A percentile compares a stretch with the other conserved stretches of the same genome.
These are phyloP conservation scores for Trichopus zeylanicus DNA, from an alignment of 116 monocot genomes.

Conservation along the genomic window DNA sequence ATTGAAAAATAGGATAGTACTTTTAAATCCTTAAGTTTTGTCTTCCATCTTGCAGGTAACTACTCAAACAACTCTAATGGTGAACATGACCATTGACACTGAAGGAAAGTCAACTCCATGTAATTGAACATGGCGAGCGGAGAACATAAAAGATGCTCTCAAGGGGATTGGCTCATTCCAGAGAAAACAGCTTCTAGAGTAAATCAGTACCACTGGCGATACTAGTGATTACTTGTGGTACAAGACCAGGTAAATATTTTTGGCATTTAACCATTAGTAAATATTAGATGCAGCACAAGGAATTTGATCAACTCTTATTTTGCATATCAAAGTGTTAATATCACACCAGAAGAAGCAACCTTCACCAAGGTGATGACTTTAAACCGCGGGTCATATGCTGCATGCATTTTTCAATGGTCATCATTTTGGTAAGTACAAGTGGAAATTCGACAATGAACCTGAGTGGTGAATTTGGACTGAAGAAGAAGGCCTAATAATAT, in stretches of 20 bases:
- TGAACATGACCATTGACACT: neutral
- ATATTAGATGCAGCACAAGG: neutral
- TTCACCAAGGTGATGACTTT: neutral
- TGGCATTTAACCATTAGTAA: neutral
- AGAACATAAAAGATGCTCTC: neutral
- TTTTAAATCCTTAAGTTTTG: neutral
- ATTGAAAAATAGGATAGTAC: neutral
- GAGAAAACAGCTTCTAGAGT: neutral
- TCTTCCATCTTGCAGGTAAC: conserved; percentile 3
- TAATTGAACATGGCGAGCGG: neutral
- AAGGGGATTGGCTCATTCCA: neutral
- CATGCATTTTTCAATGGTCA: neutral
- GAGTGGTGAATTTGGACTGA: too few species aligned
- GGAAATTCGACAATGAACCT: too few species aligned
- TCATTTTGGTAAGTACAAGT: neutral
- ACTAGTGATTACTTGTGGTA: conserved; percentile 8
- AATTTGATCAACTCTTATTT: neutral
- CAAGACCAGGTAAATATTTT: conserved; percentile 5
- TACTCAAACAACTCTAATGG: conserved; percentile 1
- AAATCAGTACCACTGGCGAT: neutral
- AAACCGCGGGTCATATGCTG: neutral
- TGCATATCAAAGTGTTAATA: too few species aligned
- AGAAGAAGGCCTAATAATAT: too few species aligned
- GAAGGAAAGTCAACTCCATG: neutral
- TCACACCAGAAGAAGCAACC: too few species aligned